phyloP scores from a whole-genome alignment of 495 filamentous ascomycete genomes.

The Penicillium subrubescens region DNA sequence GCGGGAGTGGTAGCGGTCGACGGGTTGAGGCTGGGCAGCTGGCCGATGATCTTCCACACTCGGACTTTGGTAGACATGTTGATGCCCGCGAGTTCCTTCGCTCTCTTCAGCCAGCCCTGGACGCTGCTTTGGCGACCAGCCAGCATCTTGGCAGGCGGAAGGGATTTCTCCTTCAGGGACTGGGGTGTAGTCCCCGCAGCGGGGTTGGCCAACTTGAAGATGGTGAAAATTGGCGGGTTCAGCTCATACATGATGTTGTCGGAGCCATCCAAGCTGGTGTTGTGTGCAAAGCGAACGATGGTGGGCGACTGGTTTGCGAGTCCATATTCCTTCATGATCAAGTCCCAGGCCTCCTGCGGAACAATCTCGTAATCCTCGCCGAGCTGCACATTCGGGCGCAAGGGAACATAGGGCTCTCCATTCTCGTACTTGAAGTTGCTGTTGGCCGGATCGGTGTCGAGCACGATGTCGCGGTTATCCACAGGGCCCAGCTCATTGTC shows the following conservation, averaged over 20 bases:
- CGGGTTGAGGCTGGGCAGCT: conserved; percentile 42
- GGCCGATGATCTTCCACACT: conserved; percentile 70
- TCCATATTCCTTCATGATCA: conserved; percentile 81
- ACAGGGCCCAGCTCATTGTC: conserved; percentile 77
- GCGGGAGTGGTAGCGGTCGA: conserved; percentile 60
- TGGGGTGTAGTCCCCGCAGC: conserved; percentile 59
- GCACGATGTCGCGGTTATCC: conserved; percentile 73
- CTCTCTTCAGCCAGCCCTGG: conserved; percentile 71
- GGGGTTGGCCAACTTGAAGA: conserved; percentile 72
- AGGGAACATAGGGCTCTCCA: conserved; percentile 67
- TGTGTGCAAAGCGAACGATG: conserved; percentile 76
- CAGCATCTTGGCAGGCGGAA: conserved; percentile 61
- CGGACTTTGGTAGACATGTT: conserved; percentile 72
- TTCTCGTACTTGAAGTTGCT: conserved; percentile 52
- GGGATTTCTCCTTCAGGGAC: conserved; percentile 59
- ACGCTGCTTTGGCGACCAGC: conserved; percentile 68
- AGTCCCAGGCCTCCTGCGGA: conserved; percentile 76
- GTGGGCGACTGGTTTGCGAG: conserved; percentile 67
- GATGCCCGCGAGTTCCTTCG: conserved; percentile 66
- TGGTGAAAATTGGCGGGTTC: conserved; percentile 81
- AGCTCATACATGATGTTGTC: conserved; percentile 79
- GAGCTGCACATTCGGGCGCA: conserved; percentile 69
- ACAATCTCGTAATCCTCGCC: conserved; percentile 75
- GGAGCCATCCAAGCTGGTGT: conserved; percentile 61
- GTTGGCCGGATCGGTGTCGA: conserved; percentile 44